Evolutionary conservation across 2,329 filamentous ascomycete species (phyloP).

Genomic region (Aspergillus persii): DNA sequence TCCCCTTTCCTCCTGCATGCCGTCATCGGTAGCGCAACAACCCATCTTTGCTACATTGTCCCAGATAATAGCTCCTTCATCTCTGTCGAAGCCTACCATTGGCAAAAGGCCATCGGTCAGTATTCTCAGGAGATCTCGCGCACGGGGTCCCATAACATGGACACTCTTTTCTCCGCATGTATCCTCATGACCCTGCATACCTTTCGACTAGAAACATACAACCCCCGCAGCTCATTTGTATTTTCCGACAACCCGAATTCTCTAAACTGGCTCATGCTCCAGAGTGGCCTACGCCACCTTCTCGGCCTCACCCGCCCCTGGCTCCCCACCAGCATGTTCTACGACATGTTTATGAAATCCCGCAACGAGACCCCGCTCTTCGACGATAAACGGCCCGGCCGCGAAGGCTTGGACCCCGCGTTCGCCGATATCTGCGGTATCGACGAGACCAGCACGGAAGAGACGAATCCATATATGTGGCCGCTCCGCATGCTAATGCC

Average conservation of each 20-base stretch:
- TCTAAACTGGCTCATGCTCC: conserved; percentile 38
- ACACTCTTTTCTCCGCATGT: conserved; percentile 37
- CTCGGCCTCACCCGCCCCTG: conserved; percentile 24
- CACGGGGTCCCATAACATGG: conserved; percentile 34
- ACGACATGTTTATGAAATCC: conserved; percentile 28
- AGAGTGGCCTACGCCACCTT: conserved; percentile 34
- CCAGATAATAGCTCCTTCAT: conserved; percentile 26
- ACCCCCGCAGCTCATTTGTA: conserved; percentile 34
- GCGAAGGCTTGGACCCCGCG: conserved; percentile 27
- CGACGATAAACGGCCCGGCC: conserved; percentile 28
- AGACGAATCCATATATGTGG: conserved; percentile 37
- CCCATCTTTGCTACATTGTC: conserved; percentile 29
- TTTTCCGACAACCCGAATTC: conserved; percentile 31
- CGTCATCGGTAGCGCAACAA: conserved; percentile 32
- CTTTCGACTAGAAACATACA: conserved; percentile 31
- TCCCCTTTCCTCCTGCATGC: conserved; percentile 40
- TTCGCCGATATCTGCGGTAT: conserved; percentile 38
- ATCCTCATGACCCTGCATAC: conserved; percentile 37
- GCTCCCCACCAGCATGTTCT: conserved; percentile 37
- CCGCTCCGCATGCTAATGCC: conserved; percentile 34
- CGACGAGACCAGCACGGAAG: conserved; percentile 25
- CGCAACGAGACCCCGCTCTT: conserved; percentile 22
- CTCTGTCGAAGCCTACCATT: conserved; percentile 36
- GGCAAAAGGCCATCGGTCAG: conserved; percentile 35
- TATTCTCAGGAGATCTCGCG: conserved; percentile 34